phyloP scores from a whole-genome alignment of 805 yeast species.

The Cyberlindnera galapagoensis region DNA sequence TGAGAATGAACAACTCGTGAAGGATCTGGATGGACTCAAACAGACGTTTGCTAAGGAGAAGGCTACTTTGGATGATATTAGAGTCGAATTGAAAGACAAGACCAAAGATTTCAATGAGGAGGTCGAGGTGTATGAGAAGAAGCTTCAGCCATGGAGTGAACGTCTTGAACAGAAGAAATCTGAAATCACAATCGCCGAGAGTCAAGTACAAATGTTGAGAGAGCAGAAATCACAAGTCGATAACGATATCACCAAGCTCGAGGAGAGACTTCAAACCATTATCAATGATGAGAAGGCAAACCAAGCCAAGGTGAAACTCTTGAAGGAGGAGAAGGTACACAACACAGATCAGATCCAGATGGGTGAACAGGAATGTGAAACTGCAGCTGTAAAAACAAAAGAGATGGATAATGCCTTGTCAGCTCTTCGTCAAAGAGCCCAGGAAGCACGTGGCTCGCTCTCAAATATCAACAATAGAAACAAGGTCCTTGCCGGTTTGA shows the following conservation, averaged over 20 bases:
- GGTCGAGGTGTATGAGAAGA: constrained; percentile 54
- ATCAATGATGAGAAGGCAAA: constrained; percentile 43
- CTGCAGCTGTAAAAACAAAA: constrained; percentile 43
- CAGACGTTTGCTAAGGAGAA: constrained; percentile 46
- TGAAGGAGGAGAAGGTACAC: constrained; percentile 42
- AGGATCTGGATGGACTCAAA: constrained; percentile 40
- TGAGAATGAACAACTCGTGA: constrained; percentile 37
- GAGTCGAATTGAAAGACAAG: constrained; percentile 61
- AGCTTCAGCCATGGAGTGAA: constrained; percentile 79
- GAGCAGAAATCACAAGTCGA: constrained; percentile 39
- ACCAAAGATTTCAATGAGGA: constrained; percentile 63
- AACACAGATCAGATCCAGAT: constrained; percentile 46
- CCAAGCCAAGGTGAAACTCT: constrained; percentile 38
- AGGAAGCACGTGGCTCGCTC: constrained; percentile 59
- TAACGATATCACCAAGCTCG: constrained; percentile 38
- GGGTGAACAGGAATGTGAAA: constrained; percentile 51
- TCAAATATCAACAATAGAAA: constrained; percentile 59
- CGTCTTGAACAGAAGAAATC: constrained; percentile 57
- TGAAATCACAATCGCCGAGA: constrained; percentile 55
- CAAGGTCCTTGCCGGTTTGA: constrained; percentile 63
- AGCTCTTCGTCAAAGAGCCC: constrained; percentile 51
- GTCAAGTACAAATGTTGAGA: constrained; percentile 54
- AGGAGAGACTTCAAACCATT: constrained; percentile 38
- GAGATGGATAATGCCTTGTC: constrained; percentile 48
- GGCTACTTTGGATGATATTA: constrained; percentile 51